phyloP scores from a whole-genome alignment of 352 stramenopile species.

The Phytopythium vexans region DNA sequence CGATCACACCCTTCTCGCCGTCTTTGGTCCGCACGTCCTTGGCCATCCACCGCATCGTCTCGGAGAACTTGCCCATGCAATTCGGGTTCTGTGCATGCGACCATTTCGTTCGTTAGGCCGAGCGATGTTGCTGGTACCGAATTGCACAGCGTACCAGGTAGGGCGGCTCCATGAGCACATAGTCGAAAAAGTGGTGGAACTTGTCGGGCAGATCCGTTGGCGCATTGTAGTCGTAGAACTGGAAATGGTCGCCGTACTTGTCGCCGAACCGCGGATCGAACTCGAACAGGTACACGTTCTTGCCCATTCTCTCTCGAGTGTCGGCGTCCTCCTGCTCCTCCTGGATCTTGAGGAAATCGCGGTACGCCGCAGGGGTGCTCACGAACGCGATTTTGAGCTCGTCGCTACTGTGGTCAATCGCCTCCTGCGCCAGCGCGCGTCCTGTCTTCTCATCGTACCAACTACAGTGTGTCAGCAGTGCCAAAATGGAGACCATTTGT shows the following conservation, averaged over 20 bases:
- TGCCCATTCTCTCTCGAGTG: conserved; percentile 23
- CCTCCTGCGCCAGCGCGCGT: conserved; percentile 35
- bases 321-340: conserved; percentile 26
- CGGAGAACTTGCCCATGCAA: conserved; percentile 46
- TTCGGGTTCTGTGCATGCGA: conserved; percentile 23
- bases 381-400: conserved; percentile 43
- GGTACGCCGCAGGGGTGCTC: conserved; percentile 41
- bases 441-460: conserved; percentile 48
- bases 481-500: not conserved
- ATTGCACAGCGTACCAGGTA: conserved; percentile 41
- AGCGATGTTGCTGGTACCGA: not conserved
- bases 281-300: conserved; percentile 51
- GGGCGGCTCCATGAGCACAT: conserved; percentile 43
- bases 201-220: conserved; percentile 31
- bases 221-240: conserved; percentile 51
- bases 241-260: conserved; percentile 45
- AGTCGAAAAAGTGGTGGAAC: conserved; percentile 57
- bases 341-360: conserved; percentile 31
- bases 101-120: not conserved
- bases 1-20: conserved; percentile 31
- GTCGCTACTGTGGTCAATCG: conserved; percentile 35
- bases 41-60: conserved; percentile 43
- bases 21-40: conserved; percentile 23
- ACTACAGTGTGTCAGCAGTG: conserved; percentile 6
- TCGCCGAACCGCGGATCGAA: conserved; percentile 44